Evolutionary conservation across 192 early-diverging fungal genomes (phyloP), one percentile per base, ranked within the genome.

Genomic region (Umbelopsis ramanniana): DNA sequence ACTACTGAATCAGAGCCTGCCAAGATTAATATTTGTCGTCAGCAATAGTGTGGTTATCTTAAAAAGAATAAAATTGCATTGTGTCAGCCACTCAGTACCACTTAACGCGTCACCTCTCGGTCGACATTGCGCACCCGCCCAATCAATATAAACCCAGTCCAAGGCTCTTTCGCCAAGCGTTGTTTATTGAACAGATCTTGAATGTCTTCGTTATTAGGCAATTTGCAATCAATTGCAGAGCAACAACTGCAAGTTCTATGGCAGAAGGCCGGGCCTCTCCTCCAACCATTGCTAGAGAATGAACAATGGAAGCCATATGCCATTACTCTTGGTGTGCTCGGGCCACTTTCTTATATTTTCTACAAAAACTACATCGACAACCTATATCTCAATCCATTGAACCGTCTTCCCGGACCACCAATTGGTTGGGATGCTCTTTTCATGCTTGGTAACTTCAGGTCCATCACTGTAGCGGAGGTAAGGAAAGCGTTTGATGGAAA

Each of bases 351-450:
- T 60, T 82, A 81, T 50, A 23, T 81, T 37, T 24, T 86, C 45
- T 79, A 81, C 60, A 76, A 76, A 38, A 76, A 71, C 21, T 76
- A 82, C 12, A 52, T 83, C 38, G 66, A 76, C 9, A 78, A 78
- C 26, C 74, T 75, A n/a, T 87, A 72, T 47, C 63, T 85, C 10
- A 54, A 76, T 23, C 83, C 82, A 3, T 45, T 82, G 7, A 80
- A 78, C 14, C 75, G 70, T 26, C 77, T 88, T 15, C 86, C 86
- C 19, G 86, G 86, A 10, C 86, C 86, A 26, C 82, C 75, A 7
- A 77, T 82, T 23, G 66, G 66, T 23, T 77, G 74, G 68, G 68
- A 83, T 24, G 83, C 83, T 7, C 68, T 79, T 12, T 63, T 63
- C 35, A 72, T 79, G 29, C 46, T 81, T 43, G 86, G 86, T 38